Evolutionary conservation across 176 grass and related monocot genomes (phyloP), one percentile per base, ranked within the genome.

Genomic region (Bromus sterilis): DNA sequence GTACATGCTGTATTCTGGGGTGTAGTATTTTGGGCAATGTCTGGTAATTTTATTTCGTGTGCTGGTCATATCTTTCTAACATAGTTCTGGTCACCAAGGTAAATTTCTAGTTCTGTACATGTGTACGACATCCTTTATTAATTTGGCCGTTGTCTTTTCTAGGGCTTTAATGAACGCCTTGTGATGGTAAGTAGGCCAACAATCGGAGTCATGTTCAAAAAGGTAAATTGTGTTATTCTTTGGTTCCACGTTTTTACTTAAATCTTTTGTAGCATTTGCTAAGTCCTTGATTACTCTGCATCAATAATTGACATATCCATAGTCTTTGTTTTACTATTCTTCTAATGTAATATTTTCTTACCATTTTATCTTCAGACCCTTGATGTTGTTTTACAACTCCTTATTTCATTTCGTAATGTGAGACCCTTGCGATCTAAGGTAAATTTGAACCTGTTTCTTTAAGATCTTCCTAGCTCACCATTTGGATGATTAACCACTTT

Each of bases 111-210:
- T 56, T 85, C 7, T 44, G 24, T 76, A 78, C 25, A 24, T 37
- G 18, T 74, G 11, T 71, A 55, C 57, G 35, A 77, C 71, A 66
- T 81, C 39, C 82, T 81, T 82, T 62, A 43, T 80, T 25, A 33
- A 62, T 78, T 20, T 39, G 31, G 9, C 40, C 21, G 35, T 58
- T 83, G 40, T 57, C 58, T 68, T 84, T 78, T 89, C 34, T 81
- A 99, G 96, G 96, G 96, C 25, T 99, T 99, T 77, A 99, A 93
- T 84, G 96, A 93, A 78, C 86, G 87, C 66, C 90, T 99, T 41
- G 96, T 84, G 35, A 99, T 86, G 82, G 81, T 41, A 86, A 93
- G 30, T 44, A 88, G 96, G 73, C 96, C 96, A 41, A 83, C 86
- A 61, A 84, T 99, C 51, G 96, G 96, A 21, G 77, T 80, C 48